Evolutionary conservation across 2,329 filamentous ascomycete genomes (phyloP).

Genomic region (Monilinia polystroma): DNA sequence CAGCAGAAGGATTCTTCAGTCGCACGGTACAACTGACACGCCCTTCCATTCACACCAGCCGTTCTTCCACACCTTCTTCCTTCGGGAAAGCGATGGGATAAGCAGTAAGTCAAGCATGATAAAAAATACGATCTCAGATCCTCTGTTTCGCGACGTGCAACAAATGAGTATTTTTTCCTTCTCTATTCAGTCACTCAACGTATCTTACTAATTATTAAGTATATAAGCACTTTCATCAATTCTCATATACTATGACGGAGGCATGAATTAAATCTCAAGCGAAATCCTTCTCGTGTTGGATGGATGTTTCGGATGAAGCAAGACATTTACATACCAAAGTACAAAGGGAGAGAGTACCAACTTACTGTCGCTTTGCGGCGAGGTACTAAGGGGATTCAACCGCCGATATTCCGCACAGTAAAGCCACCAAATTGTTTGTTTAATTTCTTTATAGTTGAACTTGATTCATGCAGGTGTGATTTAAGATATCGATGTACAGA

Average conservation of each 20-base stretch:
- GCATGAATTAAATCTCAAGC: constrained; percentile 1
- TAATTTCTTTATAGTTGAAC: constrained; percentile 5
- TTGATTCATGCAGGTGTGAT: constrained; percentile 6
- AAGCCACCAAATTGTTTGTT: background rate
- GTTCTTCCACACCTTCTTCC: background rate
- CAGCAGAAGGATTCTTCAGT: constrained; percentile 4
- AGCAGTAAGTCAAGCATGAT: background rate
- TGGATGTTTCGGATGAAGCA: constrained; percentile 6
- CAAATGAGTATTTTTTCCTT: background rate
- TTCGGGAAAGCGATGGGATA: background rate
- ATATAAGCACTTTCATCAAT: background rate
- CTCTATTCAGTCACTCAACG: constrained; percentile 1
- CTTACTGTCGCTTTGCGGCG: constrained; percentile 6
- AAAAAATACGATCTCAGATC: constrained; percentile 20
- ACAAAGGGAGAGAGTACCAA: constrained; percentile 11
- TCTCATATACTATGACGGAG: constrained; percentile 1
- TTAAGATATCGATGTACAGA: constrained; percentile 9
- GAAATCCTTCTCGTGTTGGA: constrained; percentile 18
- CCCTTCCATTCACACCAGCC: background rate
- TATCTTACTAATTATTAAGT: background rate
- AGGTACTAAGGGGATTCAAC: constrained; percentile 1
- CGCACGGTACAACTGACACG: background rate
- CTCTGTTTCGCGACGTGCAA: constrained; percentile 19
- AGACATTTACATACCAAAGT: constrained; percentile 13
- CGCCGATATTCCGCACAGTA: background rate